phyloP scores from a whole-genome alignment of 345 rosid species.

The Eucalyptus melliodora region DNA sequence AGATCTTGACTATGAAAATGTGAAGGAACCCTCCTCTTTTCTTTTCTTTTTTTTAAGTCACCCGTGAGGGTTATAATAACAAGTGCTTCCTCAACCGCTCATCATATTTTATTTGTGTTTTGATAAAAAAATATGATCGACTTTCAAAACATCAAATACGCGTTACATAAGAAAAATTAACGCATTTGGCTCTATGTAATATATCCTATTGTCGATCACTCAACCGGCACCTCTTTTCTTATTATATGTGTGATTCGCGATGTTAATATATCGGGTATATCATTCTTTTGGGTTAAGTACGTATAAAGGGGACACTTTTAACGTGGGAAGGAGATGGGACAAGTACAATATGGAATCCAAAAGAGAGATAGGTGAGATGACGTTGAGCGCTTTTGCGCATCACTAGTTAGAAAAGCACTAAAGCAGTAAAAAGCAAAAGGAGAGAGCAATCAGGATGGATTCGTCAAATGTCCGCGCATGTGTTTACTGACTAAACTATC shows the following conservation, averaged over 20 bases:
- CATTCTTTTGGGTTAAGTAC: neutral
- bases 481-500: neutral
- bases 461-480: neutral
- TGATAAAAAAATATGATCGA: neutral
- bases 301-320: neutral
- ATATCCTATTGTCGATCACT: accelerated
- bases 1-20: neutral
- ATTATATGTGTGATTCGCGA: neutral
- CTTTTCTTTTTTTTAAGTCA: neutral
- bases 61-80: neutral
- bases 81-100: neutral
- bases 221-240: neutral
- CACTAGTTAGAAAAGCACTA: neutral
- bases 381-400: neutral
- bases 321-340: neutral
- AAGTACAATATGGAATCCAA: neutral
- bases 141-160: neutral
- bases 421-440: neutral
- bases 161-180: neutral
- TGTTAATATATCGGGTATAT: neutral
- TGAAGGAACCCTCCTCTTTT: neutral
- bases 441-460: neutral
- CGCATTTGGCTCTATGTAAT: too few species aligned
- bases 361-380: neutral
- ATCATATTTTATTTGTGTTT: neutral